A percentile compares a stretch with the other conserved stretches of the same genome.
Evolutionary conservation across 2,329 filamentous ascomycete genomes (phyloP).

Genomic region (Venturiaceae sp.): DNA sequence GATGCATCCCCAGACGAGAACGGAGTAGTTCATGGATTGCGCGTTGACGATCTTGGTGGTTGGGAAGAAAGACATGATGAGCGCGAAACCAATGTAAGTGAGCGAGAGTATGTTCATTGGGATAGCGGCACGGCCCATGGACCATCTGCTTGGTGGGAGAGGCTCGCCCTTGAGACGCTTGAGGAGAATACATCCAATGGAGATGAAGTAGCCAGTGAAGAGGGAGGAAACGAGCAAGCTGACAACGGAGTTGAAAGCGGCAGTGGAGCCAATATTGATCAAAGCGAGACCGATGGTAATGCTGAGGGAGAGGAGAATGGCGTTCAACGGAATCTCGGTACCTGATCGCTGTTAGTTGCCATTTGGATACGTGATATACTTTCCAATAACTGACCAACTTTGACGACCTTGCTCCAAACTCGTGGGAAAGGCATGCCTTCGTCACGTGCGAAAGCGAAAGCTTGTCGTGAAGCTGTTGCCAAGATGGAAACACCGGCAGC

Average conservation of each 20-base stretch:
- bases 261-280: conserved; percentile 25
- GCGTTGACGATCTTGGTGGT: conserved; percentile 13
- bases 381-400: conserved; percentile 16
- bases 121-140: conserved; percentile 27
- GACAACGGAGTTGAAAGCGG: conserved; percentile 24
- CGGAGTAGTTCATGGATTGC: conserved; percentile 38
- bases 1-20: conserved; percentile 33
- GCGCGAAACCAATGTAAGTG: conserved; percentile 18
- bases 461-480: conserved; percentile 22
- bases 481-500: conserved; percentile 18
- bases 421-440: conserved; percentile 21
- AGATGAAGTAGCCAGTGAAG: conserved; percentile 31
- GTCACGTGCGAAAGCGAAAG: conserved; percentile 26
- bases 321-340: conserved; percentile 22
- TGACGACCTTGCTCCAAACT: conserved; percentile 11
- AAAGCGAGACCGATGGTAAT: conserved; percentile 20
- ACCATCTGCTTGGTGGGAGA: conserved; percentile 28
- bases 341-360: neutral
- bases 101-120: conserved; percentile 26
- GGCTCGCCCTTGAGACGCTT: conserved; percentile 26
- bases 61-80: conserved; percentile 8
- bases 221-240: conserved; percentile 27
- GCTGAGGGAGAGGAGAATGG: conserved; percentile 20
- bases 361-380: conserved; percentile 19
- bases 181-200: conserved; percentile 31